Evolutionary conservation across 305 asterid species (phyloP), one percentile per base, ranked within the genome.

Genomic region (Fraxinus sp.): DNA sequence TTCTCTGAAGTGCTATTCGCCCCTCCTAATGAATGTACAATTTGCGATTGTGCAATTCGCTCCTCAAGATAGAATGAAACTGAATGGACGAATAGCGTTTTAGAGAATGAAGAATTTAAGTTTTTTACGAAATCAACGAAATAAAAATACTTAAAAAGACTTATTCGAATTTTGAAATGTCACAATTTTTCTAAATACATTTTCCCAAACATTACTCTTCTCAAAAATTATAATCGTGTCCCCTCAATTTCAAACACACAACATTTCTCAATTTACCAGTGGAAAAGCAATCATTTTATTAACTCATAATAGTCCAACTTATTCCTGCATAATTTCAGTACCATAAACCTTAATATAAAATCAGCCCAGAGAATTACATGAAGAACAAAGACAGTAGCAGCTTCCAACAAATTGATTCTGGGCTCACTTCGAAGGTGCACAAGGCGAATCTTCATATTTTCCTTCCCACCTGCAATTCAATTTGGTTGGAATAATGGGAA

Each of bases 401-500:
- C 75, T 70, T 70, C 75, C 39, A 30, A 71, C 13, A 71, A 32
- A 71, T 32, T 30, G 57, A 46, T 46, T 74, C 49, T 72, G 84
- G 9, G 64, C 57, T 82, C 81, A 88, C 82, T 84, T 73, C 1
- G 83, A 77, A 84, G 78, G 20, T 46, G 92, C 90, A 75, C 91
- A 91, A 11, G 88, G 84, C 11, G 97, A 90, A 80, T 86, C 89
- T 85, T 95, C 98, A 59, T 89, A 95, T 80, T 90, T 94, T 35
- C 98, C 97, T 55, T 88, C 83, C 99, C 99, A 95, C 92, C 98
- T 94, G 89, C 41, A 78, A 84, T 85, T 78, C 83, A 33, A 55
- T 75, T 85, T 32, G 71, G 18, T 64, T 26, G 33, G 14, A 86
- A 83, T 14, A 37, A 73, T 10, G 20, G 52, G 82, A 59, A 80